phyloP scores from a whole-genome alignment of 371 early-diverging fungal species.

The Batkoa obscura region DNA sequence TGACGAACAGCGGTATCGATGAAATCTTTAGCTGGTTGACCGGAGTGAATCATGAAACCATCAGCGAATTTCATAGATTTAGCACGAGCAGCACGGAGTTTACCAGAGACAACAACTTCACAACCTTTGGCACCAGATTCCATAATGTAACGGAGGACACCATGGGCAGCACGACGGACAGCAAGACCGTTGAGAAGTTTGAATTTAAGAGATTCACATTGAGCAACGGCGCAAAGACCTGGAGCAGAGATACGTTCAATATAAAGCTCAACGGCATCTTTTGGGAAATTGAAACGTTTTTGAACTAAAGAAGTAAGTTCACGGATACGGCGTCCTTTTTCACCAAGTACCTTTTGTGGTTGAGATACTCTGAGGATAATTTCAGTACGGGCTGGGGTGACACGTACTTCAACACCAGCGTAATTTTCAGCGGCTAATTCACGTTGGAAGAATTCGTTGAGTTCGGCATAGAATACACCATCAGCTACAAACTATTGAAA shows the following conservation, averaged over 20 bases:
- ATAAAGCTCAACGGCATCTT: conserved; percentile 93
- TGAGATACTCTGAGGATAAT: conserved; percentile 98
- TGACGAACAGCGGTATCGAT: conserved; percentile 96
- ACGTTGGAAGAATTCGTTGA: conserved; percentile 97
- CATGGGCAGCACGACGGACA: conserved; percentile 96
- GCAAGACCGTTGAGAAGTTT: conserved; percentile 95
- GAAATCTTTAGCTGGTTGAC: conserved; percentile 94
- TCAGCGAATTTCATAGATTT: conserved; percentile 99
- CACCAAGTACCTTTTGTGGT: conserved; percentile 96
- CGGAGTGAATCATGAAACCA: conserved; percentile 99
- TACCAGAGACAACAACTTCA: conserved; percentile 98
- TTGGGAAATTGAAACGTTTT: conserved; percentile 98
- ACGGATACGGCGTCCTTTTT: conserved; percentile 97
- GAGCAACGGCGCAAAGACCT: conserved; percentile 97
- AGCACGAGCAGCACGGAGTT: conserved; percentile 99
- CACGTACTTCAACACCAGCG: conserved; percentile 97
- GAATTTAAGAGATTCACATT: conserved; percentile 96
- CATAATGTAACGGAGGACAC: conserved; percentile 97
- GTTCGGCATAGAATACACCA: conserved; percentile 99
- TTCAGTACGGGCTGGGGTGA: conserved; percentile 96
- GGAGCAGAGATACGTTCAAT: conserved; percentile 97
- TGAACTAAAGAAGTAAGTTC: conserved; percentile 96
- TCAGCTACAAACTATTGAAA: conserved; percentile 88
- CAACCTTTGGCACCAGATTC: conserved; percentile 99
- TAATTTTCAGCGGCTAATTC: conserved; percentile 75